Conservation (phyloP, 306 rosid genomes). For the Ochetophila trinervis region DNA sequence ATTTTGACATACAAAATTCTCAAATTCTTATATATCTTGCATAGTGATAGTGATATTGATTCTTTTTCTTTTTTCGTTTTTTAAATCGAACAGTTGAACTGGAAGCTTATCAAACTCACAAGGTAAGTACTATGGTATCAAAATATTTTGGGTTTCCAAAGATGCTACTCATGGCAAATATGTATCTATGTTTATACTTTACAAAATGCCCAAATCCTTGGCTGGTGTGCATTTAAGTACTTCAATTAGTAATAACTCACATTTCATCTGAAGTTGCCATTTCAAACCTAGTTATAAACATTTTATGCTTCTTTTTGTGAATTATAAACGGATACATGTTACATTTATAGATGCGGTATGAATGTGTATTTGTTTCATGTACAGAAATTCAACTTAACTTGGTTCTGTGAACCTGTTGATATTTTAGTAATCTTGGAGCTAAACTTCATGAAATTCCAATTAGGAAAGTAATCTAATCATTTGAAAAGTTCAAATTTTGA, state of each 20-base stretch:
- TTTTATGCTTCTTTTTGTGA: not conserved
- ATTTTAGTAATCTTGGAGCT: not conserved
- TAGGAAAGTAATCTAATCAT: too few species aligned
- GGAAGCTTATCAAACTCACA: constrained; percentile 71
- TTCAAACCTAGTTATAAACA: not conserved
- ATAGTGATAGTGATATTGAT: constrained; percentile 25
- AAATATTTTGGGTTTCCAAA: not conserved
- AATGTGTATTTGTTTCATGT: not conserved
- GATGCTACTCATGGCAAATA: not conserved
- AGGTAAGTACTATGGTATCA: constrained; percentile 46
- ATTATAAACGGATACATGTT: not conserved
- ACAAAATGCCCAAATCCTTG: not conserved
- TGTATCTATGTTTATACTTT: not conserved
- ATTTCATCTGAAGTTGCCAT: not conserved
- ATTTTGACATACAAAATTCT: constrained; percentile 29
- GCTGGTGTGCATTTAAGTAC: not conserved
- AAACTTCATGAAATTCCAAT: not conserved
- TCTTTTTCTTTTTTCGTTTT: constrained; percentile 18
- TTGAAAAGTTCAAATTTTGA: too few species aligned
- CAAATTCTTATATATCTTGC: constrained; percentile 14
- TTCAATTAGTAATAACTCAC: not conserved
- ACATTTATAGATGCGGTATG: not conserved
- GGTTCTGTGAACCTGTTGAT: not conserved
- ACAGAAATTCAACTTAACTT: not conserved
- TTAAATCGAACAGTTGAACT: constrained; percentile 52